Base-by-base conservation (phyloP, 2,329 filamentous ascomycete species). In the Elsinoe arachidis region DNA sequence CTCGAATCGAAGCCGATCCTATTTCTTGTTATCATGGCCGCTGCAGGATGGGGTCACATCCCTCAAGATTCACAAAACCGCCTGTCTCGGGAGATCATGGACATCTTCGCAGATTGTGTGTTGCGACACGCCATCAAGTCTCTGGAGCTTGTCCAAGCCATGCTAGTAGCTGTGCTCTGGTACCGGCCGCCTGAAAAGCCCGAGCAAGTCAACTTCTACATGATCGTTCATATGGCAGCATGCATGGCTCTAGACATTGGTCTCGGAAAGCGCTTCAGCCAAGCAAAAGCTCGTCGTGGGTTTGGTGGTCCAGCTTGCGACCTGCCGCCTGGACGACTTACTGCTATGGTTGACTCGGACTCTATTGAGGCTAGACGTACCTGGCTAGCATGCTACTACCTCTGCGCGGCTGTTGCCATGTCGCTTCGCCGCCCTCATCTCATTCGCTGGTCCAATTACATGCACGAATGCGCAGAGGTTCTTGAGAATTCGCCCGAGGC, bases 141-240 rank as follows among this genome's bases (percentile, higher is more conserved):
- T 35, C 72, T 96, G 15, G 90, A 95, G 69, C 76, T 95, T 5
- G 82, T 95, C 7, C 90, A 96, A 72, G 82, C 88, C 1, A 74
- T 95, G 39, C 80, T 88, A 58, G 75, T 95, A 2, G 78, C 83
- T 5, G 83, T 85, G n/a, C 80, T 90, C 17, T 95, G 90, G 88
- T 95, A 95, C 69, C 84, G 84, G 69, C 88, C 89, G 14, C 90
- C 90, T 0, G 85, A 92, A 63, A 81, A 87, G 64, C 88, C 88
- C 59, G 88, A 95, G 66, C 87, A 93, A 72, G 82, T 92, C 66
- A 93, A 93, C 68, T 95, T 93, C 69, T 95, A 93, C 72, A 88
- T 92, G 73, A 80, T 93, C 62, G 83, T 90, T 46, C 88, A 95
- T 68, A 83, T 89, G 66, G 86, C 87, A 1, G 85, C 85, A 49